A percentile compares a stretch with the other conserved stretches of the same genome.
Conservation (phyloP, 805 yeast species). For the Candida bentonensis region DNA sequence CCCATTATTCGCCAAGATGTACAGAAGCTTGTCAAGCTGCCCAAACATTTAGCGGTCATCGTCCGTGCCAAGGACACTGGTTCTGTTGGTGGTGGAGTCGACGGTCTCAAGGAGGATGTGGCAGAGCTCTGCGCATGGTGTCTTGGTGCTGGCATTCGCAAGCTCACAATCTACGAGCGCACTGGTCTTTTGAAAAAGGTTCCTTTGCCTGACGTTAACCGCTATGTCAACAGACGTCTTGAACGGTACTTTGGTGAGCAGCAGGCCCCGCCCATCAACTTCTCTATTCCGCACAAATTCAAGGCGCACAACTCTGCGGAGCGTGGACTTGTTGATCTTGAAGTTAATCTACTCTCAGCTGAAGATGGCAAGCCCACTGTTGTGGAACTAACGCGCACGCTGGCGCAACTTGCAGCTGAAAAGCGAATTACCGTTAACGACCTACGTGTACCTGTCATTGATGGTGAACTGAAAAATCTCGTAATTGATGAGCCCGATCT, state of each 20-base stretch:
- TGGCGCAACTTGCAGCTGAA: conserved; percentile 57
- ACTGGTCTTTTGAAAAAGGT: conserved; percentile 47
- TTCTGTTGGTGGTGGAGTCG: conserved; percentile 81
- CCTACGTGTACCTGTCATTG: conserved; percentile 61
- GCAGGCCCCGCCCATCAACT: neutral
- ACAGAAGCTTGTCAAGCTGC: conserved; percentile 55
- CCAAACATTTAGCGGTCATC: conserved; percentile 63
- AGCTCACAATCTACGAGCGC: conserved; percentile 63
- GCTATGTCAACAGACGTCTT: conserved; percentile 44
- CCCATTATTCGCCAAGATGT: conserved; percentile 79
- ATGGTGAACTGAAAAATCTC: conserved; percentile 36
- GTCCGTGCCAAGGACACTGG: conserved; percentile 58
- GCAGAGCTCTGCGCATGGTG: conserved; percentile 80
- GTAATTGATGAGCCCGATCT: conserved; percentile 93
- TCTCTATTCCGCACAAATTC: conserved; percentile 49
- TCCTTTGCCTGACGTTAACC: conserved; percentile 28
- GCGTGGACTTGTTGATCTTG: conserved; percentile 28
- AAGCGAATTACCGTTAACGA: conserved; percentile 50
- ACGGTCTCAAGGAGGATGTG: conserved; percentile 63
- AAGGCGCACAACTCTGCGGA: neutral
- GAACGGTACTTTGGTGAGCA: conserved; percentile 57
- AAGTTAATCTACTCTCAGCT: conserved; percentile 50
- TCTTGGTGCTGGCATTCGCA: conserved; percentile 70
- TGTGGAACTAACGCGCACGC: conserved; percentile 73
- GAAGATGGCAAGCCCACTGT: conserved; percentile 85